Percentiles rank a stretch among this genome's conserved stretches.
These are phyloP conservation scores for Fistulinella prunicolor DNA, from an alignment of 768 basidiomycete genomes.

Conservation along the genomic window DNA sequence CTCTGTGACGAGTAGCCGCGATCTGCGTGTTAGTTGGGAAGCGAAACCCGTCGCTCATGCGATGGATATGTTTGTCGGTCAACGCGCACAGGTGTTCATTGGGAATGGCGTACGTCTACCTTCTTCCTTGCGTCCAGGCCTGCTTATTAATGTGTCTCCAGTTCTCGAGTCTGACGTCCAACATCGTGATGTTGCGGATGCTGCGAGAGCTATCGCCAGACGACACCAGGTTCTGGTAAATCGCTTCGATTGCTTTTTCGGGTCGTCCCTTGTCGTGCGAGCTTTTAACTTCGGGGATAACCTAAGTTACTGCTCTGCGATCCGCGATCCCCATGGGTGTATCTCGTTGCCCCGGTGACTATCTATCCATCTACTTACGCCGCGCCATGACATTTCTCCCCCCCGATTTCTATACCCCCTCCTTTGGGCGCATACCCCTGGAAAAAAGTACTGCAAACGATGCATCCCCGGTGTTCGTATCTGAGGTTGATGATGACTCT, in stretches of 20 bases:
- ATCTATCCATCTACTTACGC: not conserved
- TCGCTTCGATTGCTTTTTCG: not conserved
- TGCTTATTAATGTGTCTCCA: constrained; percentile 15
- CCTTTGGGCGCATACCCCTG: not conserved
- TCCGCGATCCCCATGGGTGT: not conserved
- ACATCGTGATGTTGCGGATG: constrained; percentile 44
- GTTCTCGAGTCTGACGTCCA: constrained; percentile 50
- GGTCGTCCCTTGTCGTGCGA: not conserved
- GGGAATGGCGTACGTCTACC: constrained; percentile 62
- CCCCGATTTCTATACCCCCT: not conserved
- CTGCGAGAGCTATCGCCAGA: constrained; percentile 33
- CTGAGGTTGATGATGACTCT: too few relatives aligned
- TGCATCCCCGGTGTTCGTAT: not conserved
- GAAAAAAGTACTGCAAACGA: not conserved
- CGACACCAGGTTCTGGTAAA: constrained; percentile 42
- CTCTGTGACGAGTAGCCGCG: constrained; percentile 50
- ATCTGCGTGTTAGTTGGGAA: constrained; percentile 51
- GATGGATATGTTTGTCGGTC: constrained; percentile 66
- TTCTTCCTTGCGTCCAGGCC: not conserved
- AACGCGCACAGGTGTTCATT: constrained; percentile 60
- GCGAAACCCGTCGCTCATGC: constrained; percentile 56
- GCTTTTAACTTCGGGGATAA: not conserved
- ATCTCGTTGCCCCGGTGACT: not conserved
- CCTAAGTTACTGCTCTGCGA: not conserved
- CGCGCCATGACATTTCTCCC: not conserved